Evolutionary conservation across 1,139 yeast genomes (phyloP), one percentile per base, ranked within the genome.

Genomic region (Hansenula sp.): DNA sequence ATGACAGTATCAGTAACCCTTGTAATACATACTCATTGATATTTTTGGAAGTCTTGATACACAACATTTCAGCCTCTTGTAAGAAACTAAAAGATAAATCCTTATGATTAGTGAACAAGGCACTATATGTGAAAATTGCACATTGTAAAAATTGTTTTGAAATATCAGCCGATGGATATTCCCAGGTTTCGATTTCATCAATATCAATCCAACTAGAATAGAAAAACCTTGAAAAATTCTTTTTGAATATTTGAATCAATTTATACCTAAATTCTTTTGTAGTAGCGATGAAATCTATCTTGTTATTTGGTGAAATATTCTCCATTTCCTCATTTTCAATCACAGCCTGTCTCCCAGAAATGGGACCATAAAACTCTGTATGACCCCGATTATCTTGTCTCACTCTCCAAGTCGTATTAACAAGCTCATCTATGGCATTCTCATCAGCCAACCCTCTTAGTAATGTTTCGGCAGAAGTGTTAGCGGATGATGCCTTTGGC

Each of bases 311-410:
- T 33, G 21, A 16, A 8, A 28, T 12, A 15, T 36, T 21, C 18
- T 47, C 47, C 15, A 42, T 45, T 17, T 56, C 57, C 12, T 44
- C 46, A n/a, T 43, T 46, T 33, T 57, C 62, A 5, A 48, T 25
- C 16, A 54, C 57, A 27, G 54, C 53, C 40, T 58, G 60, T 32
- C 63, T 43, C 3, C 61, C 62, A 2, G 62, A 58, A 4, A 59
- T 49, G 8, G 63, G 64, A 0, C 64, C 64, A 41, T 60, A 60
- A 38, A 60, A 60, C 12, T 54, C 61, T 5, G 61, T 57, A 19
- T 50, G 43, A 0, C 60, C 60, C 8, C 47, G 38, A 4, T 46
- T 43, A 38, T 55, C 57, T 18, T 46, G 47, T 10, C 59, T 42
- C 5, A 59, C 63, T 33, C 55, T 51, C 63, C 63, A 60, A 3